Evolutionary conservation across 805 yeast species (phyloP), one percentile per base, ranked within the genome.

Genomic region (Jamesozyma hellenica): DNA sequence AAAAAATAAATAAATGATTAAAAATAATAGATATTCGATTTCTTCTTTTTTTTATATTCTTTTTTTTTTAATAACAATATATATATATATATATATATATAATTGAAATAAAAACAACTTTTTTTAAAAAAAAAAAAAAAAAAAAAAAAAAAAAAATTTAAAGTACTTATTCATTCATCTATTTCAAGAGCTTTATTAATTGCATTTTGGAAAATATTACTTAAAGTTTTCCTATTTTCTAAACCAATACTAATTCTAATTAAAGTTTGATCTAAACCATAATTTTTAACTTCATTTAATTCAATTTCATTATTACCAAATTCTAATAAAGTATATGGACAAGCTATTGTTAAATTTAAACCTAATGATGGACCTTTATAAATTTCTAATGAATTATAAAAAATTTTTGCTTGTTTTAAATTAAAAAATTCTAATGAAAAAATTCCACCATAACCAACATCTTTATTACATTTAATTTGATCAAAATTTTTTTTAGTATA

Each of bases 381-480:
- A 10, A 59, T 31, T 1, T 52, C 46, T 28, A 60, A 31, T 12
- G 74, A 68, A 60, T 88, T 77, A 64, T 82, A 88, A 58, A 87
- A 88, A n/a, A 65, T 65, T 29, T 70, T 68, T 0, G 95, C 94
- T 48, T 74, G 77, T 16, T 67, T 65, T 9, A 79, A 75, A 4
- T 75, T 70, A 38, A 74, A 61, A 62, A 88, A 84, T 10, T 81
- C 72, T 34, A 88, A 62, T 4, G 94, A 82, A 23, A 88, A 67
- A 40, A 87, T 67, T 0, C 95, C 94, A 32, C 96, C 96, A 53
- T 87, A 88, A 0, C 96, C 96, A 23, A 94, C 94, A 16, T 67
- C 65, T 5, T 67, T 56, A n/a, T 75, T 77, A 38, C 60, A 50
- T 51, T 74, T 80, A 31, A 84, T 65, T 3, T 63, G 71, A 48